Conservation (phyloP, 805 yeast genomes). For the Komagataella ulmi region DNA sequence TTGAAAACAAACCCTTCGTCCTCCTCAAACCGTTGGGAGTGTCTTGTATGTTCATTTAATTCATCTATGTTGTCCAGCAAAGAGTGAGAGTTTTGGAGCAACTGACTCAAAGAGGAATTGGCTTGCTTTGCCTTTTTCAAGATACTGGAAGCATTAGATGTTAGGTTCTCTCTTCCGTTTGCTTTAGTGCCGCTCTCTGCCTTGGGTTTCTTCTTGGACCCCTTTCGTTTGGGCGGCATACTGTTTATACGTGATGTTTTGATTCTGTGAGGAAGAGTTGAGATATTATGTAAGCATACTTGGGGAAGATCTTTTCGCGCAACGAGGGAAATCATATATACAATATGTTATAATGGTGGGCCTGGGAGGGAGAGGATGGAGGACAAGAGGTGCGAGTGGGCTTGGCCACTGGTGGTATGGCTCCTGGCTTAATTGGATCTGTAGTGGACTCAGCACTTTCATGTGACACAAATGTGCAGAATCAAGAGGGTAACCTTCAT, state of each 20-base stretch:
- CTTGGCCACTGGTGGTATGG: too few species aligned
- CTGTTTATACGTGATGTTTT: neutral
- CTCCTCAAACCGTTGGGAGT: conserved; percentile 11
- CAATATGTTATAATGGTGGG: neutral
- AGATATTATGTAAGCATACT: neutral
- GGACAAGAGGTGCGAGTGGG: too few species aligned
- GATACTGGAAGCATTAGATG: neutral
- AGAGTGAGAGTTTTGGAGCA: neutral
- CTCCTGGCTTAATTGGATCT: too few species aligned
- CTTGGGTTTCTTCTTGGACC: neutral
- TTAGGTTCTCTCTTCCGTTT: neutral
- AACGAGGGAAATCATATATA: neutral
- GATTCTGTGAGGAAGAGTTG: neutral
- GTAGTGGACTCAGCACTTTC: too few species aligned
- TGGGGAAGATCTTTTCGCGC: neutral
- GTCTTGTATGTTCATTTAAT: conserved; percentile 1
- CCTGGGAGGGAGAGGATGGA: too few species aligned
- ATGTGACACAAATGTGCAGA: too few species aligned
- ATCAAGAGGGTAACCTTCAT: neutral
- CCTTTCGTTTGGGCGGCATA: neutral
- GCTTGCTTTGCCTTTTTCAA: conserved; percentile 1
- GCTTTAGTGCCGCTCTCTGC: neutral
- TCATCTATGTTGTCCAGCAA: neutral
- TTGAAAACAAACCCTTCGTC: conserved; percentile 20
- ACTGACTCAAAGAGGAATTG: conserved; percentile 1